Percentiles rank a stretch among this genome's conserved stretches.
Evolutionary conservation across 1,284 basidiomycete species (phyloP).

Genomic region (Blastosporella zonata): DNA sequence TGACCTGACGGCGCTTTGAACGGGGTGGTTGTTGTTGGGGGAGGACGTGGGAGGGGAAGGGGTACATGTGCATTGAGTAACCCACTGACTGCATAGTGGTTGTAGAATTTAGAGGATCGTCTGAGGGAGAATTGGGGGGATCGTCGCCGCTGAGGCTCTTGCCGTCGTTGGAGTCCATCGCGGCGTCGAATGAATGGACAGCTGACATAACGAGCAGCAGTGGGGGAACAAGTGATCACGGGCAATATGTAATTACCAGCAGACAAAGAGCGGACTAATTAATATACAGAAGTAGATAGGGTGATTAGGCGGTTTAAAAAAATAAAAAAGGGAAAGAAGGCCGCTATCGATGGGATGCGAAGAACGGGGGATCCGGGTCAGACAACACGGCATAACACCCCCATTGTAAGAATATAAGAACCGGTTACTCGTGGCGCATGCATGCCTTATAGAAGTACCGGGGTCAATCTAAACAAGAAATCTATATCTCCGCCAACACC

Average conservation of each 20-base stretch:
- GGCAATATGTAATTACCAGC: neutral
- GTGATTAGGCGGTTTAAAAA: slow-evolving; percentile 1
- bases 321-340: slow-evolving; percentile 5
- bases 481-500: slow-evolving; percentile 12
- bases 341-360: slow-evolving; percentile 7
- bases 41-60: slow-evolving; percentile 51
- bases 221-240: slow-evolving; percentile 10
- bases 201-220: slow-evolving; percentile 22
- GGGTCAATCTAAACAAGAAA: slow-evolving; percentile 1
- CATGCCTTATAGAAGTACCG: slow-evolving; percentile 3
- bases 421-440: slow-evolving; percentile 15
- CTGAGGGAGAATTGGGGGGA: slow-evolving; percentile 31
- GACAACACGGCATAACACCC: slow-evolving; percentile 18
- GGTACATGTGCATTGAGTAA: slow-evolving; percentile 66
- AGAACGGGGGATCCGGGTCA: slow-evolving; percentile 8
- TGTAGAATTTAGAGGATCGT: slow-evolving; percentile 42
- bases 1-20: slow-evolving; percentile 82
- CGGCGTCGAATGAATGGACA: slow-evolving; percentile 13
- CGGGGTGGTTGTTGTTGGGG: slow-evolving; percentile 41
- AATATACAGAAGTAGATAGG: neutral
- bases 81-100: slow-evolving; percentile 54
- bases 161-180: slow-evolving; percentile 32
- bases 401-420: slow-evolving; percentile 3
- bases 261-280: neutral
- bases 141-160: slow-evolving; percentile 38